Evolutionary conservation across 768 basidiomycete genomes (phyloP).

Genomic region (Mycena filopes): DNA sequence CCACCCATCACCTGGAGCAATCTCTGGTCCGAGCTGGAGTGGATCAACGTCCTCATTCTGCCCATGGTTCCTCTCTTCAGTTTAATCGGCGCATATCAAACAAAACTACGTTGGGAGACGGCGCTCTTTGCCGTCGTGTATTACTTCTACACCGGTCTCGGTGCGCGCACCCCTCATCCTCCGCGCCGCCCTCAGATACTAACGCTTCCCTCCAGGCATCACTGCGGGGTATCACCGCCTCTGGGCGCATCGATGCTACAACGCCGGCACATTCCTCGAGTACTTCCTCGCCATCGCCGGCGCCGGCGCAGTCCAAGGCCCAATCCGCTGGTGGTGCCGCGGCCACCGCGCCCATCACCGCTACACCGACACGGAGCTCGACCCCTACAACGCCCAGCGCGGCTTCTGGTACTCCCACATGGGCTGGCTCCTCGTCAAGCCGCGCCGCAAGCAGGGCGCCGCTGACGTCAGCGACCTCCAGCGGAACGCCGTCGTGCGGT

Average conservation of each 20-base stretch:
- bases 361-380: conserved; percentile 96
- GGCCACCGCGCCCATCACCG: conserved; percentile 97
- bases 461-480: conserved; percentile 90
- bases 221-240: conserved; percentile 96
- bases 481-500: conserved; percentile 81
- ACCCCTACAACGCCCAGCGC: conserved; percentile 92
- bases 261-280: conserved; percentile 86
- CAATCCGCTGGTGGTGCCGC: conserved; percentile 99
- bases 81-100: conserved; percentile 75
- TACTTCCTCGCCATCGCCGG: conserved; percentile 86
- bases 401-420: conserved; percentile 89
- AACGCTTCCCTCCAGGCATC: conserved; percentile 59
- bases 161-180: conserved; percentile 79
- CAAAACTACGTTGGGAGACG: conserved; percentile 78
- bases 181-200: conserved; percentile 45
- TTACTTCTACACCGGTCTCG: conserved; percentile 70
- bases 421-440: conserved; percentile 94
- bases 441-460: conserved; percentile 87
- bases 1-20: conserved; percentile 76
- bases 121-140: conserved; percentile 58
- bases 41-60: conserved; percentile 79
- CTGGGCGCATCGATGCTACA: conserved; percentile 96
- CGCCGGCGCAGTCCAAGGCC: conserved; percentile 93
- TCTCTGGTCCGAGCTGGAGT: conserved; percentile 72
- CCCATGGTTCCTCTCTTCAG: conserved; percentile 79